Evolutionary conservation across 805 yeast species (phyloP), one percentile per base, ranked within the genome.

Genomic region (Kodamaea kakaduensis): DNA sequence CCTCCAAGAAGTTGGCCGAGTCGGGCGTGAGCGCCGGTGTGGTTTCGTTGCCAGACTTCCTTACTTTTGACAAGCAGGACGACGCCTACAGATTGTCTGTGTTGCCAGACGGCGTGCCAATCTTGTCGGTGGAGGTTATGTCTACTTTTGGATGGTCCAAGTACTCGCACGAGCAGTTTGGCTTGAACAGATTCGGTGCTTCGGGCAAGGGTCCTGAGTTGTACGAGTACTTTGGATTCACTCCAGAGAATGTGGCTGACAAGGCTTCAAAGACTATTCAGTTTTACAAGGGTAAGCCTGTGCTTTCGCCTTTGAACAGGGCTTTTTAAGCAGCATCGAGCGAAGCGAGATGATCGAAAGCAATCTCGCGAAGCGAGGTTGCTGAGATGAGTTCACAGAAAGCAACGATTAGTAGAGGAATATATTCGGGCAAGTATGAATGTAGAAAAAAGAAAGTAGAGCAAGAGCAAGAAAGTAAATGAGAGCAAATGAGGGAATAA

Each of bases 141-240:
- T 67, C 95, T 38, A 79, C 96, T 36, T 71, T 75, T 52, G 96
- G 96, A 40, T 93, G 98, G 98, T 72, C 81, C 54, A 84, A 81
- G 67, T 93, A 88, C 74, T 78, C 97, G 41, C 98, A 93, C 71
- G 94, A 84, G 73, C 95, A 88, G 66, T 86, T 90, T 56, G 96
- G 97, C 69, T 74, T 93, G 58, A 79, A 87, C 78, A 79, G 86
- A 71, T 93, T 93, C 61, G 98, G 98, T 77, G 93, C 89, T 44
- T 88, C 97, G 42, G 98, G 95, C 62, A 84, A 85, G 63, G 93
- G 82, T 58, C 65, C 68, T 40, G 86, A 84, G 45, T 75, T 90
- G 44, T 93, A 80, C 81, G 77, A 85, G 67, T 69, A 57, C 71
- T 85, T 90, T 52, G 96, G 77, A 49, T 93, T 93, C 75, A 88